Percentiles rank a stretch among this genome's conserved stretches.
Conservation (phyloP, 73 alveolate species). For the Blepharisma japonicum region DNA sequence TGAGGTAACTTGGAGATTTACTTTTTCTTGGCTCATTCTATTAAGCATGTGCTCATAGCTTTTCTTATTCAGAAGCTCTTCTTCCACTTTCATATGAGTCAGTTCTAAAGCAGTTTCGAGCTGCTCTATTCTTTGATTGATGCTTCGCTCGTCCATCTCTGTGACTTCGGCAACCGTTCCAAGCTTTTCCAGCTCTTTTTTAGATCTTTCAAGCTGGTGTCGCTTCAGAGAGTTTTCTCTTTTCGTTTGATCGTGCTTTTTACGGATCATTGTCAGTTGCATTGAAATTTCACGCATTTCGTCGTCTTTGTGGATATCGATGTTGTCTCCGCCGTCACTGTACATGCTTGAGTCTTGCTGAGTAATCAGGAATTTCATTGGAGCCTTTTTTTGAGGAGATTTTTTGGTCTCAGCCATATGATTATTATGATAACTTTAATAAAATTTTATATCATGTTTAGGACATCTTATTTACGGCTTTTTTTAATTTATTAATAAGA, state of each 20-base stretch:
- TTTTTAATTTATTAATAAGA: too few species aligned
- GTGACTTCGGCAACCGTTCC: neutral
- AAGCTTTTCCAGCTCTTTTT: neutral
- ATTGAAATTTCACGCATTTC: conserved; percentile 17
- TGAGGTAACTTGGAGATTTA: conserved; percentile 45
- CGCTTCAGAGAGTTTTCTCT: conserved; percentile 7
- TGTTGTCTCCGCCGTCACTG: too few species aligned
- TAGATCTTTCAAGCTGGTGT: neutral
- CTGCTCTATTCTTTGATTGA: conserved; percentile 30
- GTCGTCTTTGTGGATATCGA: conserved; percentile 9
- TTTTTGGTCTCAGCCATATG: too few species aligned
- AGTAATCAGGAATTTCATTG: too few species aligned
- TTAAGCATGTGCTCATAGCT: conserved; percentile 51
- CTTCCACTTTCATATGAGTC: conserved; percentile 43
- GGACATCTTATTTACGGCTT: too few species aligned
- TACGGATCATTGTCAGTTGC: conserved; percentile 17
- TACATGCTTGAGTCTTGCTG: too few species aligned
- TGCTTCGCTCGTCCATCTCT: neutral
- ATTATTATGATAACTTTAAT: too few species aligned
- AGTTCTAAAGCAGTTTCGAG: conserved; percentile 44
- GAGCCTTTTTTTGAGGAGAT: too few species aligned
- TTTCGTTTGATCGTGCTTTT: neutral
- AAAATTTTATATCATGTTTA: too few species aligned
- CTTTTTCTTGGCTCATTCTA: conserved; percentile 51
- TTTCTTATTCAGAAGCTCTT: conserved; percentile 40